A percentile compares a stretch with the other conserved stretches of the same genome.
Evolutionary conservation across 176 grass and related monocot genomes (phyloP).

Genomic region (Otatea glauca): DNA sequence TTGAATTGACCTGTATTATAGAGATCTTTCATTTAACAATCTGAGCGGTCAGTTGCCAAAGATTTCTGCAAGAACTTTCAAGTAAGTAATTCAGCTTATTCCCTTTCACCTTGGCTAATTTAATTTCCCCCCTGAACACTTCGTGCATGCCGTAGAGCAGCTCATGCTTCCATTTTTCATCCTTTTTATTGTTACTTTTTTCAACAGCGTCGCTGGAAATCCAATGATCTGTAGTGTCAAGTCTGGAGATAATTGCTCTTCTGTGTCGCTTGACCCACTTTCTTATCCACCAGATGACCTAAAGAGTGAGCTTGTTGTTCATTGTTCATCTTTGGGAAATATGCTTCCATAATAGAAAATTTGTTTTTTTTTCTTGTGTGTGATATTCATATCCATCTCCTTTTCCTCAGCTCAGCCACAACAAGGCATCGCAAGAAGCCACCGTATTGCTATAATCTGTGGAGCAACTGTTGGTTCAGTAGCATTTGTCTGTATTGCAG

Average conservation of each 20-base stretch:
- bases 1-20: conserved; percentile 37
- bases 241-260: conserved; percentile 74
- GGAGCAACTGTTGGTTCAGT: conserved; percentile 70
- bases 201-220: conserved; percentile 79
- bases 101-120: not conserved
- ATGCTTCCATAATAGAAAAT: conserved; percentile 6
- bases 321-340: not conserved
- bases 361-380: not conserved
- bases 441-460: conserved; percentile 65
- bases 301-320: conserved; percentile 59
- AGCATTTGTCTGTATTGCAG: conserved; percentile 42
- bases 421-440: conserved; percentile 55
- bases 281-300: conserved; percentile 89
- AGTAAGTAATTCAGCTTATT: conserved; percentile 50
- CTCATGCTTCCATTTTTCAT: too few species aligned
- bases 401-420: conserved; percentile 83
- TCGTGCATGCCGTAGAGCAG: too few species aligned
- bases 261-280: conserved; percentile 74
- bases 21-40: conserved; percentile 94
- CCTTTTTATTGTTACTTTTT: conserved; percentile 24
- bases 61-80: conserved; percentile 85
- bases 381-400: conserved; percentile 30
- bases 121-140: not conserved
- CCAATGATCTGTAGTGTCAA: conserved; percentile 69
- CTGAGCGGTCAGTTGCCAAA: conserved; percentile 87